phyloP scores from a whole-genome alignment of 108 stramenopile genomes.

The Cyclotella kingstonii region DNA sequence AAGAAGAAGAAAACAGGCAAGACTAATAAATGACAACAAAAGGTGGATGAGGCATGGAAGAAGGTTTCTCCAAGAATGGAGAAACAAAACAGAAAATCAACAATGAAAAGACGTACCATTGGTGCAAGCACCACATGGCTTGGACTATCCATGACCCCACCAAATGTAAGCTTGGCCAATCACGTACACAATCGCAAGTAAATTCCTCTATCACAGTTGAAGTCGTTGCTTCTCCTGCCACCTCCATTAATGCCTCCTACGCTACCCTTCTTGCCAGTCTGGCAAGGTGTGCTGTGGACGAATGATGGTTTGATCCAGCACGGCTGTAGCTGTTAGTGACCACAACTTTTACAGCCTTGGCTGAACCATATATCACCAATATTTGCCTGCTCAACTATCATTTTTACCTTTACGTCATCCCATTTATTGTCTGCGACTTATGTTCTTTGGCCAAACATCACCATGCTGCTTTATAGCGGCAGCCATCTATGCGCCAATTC shows the following conservation, averaged over 20 bases:
- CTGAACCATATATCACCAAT: neutral
- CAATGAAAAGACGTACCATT: neutral
- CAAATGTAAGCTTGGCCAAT: neutral
- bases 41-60: conserved; percentile 1
- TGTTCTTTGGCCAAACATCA: neutral
- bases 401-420: neutral
- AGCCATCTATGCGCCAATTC: too few species aligned
- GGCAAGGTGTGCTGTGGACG: neutral
- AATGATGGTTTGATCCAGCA: conserved; percentile 23
- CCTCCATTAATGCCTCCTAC: neutral
- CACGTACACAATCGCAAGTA: neutral
- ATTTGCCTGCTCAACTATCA: neutral
- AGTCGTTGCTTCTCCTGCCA: neutral
- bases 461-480: too few species aligned
- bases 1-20: too few species aligned
- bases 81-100: neutral
- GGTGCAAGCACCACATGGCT: conserved; percentile 2
- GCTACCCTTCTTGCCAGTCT: neutral
- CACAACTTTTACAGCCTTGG: conserved; percentile 10
- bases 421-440: neutral
- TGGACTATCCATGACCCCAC: neutral
- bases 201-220: conserved; percentile 1
- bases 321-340: conserved; percentile 4
- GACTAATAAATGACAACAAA: too few species aligned
- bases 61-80: neutral